Base-by-base conservation (phyloP, 192 early-diverging fungal genomes). In the Linnemannia hyalina region DNA sequence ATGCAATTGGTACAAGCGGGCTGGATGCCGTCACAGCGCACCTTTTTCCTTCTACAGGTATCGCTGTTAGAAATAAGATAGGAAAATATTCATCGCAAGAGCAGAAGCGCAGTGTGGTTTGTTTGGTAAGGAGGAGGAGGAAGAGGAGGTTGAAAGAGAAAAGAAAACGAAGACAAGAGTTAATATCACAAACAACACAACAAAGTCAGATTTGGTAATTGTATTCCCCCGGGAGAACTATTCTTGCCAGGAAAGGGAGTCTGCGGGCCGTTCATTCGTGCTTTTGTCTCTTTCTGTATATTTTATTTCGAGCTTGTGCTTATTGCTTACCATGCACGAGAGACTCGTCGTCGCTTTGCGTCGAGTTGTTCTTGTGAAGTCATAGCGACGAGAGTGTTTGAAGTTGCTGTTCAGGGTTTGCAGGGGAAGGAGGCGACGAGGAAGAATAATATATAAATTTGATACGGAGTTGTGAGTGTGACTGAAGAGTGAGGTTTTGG, bases 191-290 rank as follows among this genome's bases (percentile, higher is more conserved):
- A 47, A 35, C 26, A 54, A 23, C 5, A 74, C 26, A 9, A 23
- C 13, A n/a, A 54, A 47, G n/a, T 22, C 22, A 75, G 26, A 75
- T 47, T 41, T 2, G 74, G 11, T 18, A 54, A 20, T 60, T 75
- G 74, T 93, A 92, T 88, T 95, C 95, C 72, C 92, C 60, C 60
- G 60, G 60, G 26, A 63, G 60, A 63, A 63, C 60, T 32, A 63
- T 63, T 63, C 60, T 63, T 29, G 60, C 60, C 60, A 57, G 55
- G 6, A 20, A 63, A 29, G 26, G 29, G 8, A 29, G 9, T 63
- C 6, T 32, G 7, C 26, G 10, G 60, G 55, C 55, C 55, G 26
- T 57, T 57, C n/a, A 16, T 55, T 49, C 6, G 47, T 49, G 47
- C 44, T 46, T 46, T 11, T 6, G 0, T 0, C n/a, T 22, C 52